A percentile compares a stretch with the other conserved stretches of the same genome.
These are phyloP conservation scores for Pleurotus sapidus DNA, from an alignment of 768 basidiomycete species.

Conservation along the genomic window DNA sequence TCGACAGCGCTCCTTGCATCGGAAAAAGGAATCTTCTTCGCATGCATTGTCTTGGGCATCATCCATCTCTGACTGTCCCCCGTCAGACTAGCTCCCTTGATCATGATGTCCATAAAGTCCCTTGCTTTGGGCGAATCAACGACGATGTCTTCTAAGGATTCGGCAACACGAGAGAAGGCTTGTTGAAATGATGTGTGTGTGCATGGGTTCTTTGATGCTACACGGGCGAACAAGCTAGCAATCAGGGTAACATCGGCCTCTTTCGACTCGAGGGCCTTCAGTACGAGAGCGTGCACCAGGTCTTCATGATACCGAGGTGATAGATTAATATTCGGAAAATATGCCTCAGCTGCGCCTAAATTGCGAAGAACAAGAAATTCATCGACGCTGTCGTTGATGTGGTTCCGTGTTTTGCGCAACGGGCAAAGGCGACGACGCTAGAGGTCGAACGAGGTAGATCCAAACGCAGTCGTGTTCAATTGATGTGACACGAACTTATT, in stretches of 20 bases:
- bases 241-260: constrained; percentile 77
- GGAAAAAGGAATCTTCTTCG: constrained; percentile 50
- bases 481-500: too few relatives aligned
- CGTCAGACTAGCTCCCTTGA: constrained; percentile 68
- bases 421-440: neutral
- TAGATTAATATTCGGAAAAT: constrained; percentile 77
- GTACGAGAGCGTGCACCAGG: constrained; percentile 76
- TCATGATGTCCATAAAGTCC: constrained; percentile 67
- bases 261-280: constrained; percentile 76
- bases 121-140: constrained; percentile 90
- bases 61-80: constrained; percentile 55
- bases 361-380: constrained; percentile 65
- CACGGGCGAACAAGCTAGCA: constrained; percentile 67
- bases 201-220: constrained; percentile 58
- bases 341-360: constrained; percentile 62
- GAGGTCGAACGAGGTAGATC: constrained; percentile 12
- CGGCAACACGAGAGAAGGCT: constrained; percentile 67
- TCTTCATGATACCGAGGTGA: constrained; percentile 58
- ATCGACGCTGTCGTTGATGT: constrained; percentile 73
- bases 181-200: constrained; percentile 64
- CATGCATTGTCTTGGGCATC: constrained; percentile 58
- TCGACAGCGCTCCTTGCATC: constrained; percentile 16
- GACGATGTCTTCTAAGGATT: constrained; percentile 83
- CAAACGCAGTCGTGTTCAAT: too few relatives aligned
- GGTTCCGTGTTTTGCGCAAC: constrained; percentile 49